Evolutionary conservation across 176 grass and related monocot species (phyloP).

Genomic region (Hordeum vulgare): MorexV3_pseudomolecules_assembly NC_058520.1:573217038-573217537

Average conservation of each 20-base stretch:
- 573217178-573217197: too few species aligned
- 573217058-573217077: too few species aligned
- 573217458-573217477: not conserved
- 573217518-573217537: slow-evolving; percentile 27
- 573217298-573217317: slow-evolving; percentile 2
- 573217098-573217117: too few species aligned
- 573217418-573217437: not conserved
- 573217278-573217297: slow-evolving; percentile 1
- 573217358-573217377: not conserved
- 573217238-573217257: not conserved
- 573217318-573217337: not conserved
- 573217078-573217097: too few species aligned
- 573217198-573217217: not conserved
- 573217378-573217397: not conserved
- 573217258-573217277: not conserved
- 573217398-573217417: not conserved
- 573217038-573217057: too few species aligned
- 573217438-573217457: not conserved
- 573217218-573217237: not conserved
- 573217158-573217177: too few species aligned
- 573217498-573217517: not conserved
- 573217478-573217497: not conserved
- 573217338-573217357: slow-evolving; percentile 1
- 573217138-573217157: too few species aligned
- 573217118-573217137: too few species aligned